Evolutionary conservation across 257 asterid genomes (phyloP).

Genomic region (Voacanga thouarsii): DNA sequence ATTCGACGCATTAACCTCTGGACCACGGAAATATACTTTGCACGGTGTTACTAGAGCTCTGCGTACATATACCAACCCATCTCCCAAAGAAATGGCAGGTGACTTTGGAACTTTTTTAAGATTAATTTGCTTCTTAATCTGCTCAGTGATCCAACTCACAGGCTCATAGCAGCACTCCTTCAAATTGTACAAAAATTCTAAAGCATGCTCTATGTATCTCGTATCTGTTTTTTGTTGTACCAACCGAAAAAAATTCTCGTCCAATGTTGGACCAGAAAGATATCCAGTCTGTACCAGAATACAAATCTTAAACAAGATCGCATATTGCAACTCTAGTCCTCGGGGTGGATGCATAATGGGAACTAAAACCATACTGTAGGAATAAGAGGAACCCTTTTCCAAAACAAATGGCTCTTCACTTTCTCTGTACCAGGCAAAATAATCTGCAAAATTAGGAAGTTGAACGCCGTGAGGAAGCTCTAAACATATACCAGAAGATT

Average conservation of each 20-base stretch:
- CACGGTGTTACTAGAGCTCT: slow-evolving; percentile 88
- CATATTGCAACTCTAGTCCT: slow-evolving; percentile 47
- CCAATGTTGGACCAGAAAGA: slow-evolving; percentile 66
- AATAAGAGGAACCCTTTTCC: slow-evolving; percentile 45
- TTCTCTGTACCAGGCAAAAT: slow-evolving; percentile 54
- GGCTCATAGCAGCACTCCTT: slow-evolving; percentile 92
- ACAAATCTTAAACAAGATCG: slow-evolving; percentile 58
- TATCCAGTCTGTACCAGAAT: slow-evolving; percentile 78
- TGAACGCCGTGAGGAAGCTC: slow-evolving; percentile 46
- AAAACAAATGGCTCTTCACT: slow-evolving; percentile 33
- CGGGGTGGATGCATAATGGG: slow-evolving; percentile 66
- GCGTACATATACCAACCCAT: slow-evolving; percentile 70
- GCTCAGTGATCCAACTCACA: slow-evolving; percentile 54
- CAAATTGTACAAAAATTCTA: slow-evolving; percentile 48
- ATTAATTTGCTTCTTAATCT: slow-evolving; percentile 37
- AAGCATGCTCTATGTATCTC: slow-evolving; percentile 58
- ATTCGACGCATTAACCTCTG: slow-evolving; percentile 78
- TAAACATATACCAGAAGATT: slow-evolving; percentile 77
- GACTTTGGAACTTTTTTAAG: slow-evolving; percentile 47
- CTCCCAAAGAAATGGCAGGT: slow-evolving; percentile 54
- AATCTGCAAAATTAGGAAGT: slow-evolving; percentile 62
- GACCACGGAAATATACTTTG: slow-evolving; percentile 76
- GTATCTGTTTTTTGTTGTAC: slow-evolving; percentile 24
- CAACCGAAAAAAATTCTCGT: slow-evolving; percentile 40
- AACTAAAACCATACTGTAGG: slow-evolving; percentile 39